Evolutionary conservation across 2,329 filamentous ascomycete genomes (phyloP), one percentile per base, ranked within the genome.

Genomic region (Fusarium irregulare): DNA sequence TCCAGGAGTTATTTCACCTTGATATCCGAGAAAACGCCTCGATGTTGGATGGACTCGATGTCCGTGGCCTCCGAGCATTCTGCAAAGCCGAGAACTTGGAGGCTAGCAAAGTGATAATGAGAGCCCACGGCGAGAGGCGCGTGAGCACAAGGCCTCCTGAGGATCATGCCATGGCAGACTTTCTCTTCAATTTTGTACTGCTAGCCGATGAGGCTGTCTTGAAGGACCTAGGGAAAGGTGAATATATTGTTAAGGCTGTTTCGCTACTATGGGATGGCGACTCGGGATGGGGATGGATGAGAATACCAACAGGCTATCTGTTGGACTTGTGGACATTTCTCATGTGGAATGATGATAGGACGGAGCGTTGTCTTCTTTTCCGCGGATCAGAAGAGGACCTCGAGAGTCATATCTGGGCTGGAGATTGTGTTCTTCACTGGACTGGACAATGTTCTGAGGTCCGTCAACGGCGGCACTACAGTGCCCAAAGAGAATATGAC

Each of bases 231-330:
- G 28, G 3, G 4, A 32, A 6, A 27, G 45, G 58, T 0, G 34
- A 27, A 45, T 61, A 6, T 5, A 5, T 58, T n/a, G 10, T 61
- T 2, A 61, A 61, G 28, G 37, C 53, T 3, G 13, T 61, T 1
- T 20, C 53, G 2, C 40, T 61, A 1, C 0, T 4, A 1, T 58
- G 30, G 53, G 6, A 37, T 5, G 16, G 18, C 3, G 3, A 44
- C 4, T 2, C 1, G 2, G 48, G 44, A 9, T 68, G 37, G 42
- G 66, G 58, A 4, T 69, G 50, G 66, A 45, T 66, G 54, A 45
- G 63, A 14, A 66, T 64, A 32, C 58, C 63, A 55, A 64, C 50
- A 40, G 66, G 66, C 16, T 64, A 57, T 58, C 40, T 66, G 7
- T 4, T 64, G 13, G n/a, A 69, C 0, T 6, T 54, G 3, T 54